These are phyloP conservation scores for Alternaria consortialis DNA, from an alignment of 2,329 filamentous ascomycete species.

Conservation along the genomic window DNA sequence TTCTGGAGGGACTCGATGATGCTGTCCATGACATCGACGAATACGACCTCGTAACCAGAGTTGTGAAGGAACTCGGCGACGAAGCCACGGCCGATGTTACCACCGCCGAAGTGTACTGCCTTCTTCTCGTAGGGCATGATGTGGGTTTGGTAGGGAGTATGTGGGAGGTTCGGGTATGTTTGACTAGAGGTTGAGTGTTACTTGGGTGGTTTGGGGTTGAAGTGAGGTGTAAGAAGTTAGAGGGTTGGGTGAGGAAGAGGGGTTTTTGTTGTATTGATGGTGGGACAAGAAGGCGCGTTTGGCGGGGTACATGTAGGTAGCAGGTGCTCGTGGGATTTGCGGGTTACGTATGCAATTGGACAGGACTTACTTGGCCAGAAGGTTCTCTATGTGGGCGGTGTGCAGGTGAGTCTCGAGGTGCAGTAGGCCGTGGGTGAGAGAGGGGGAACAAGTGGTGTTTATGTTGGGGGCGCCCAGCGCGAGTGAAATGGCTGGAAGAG, in stretches of 20 bases:
- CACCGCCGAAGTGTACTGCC: slow-evolving; percentile 63
- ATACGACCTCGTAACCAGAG: slow-evolving; percentile 94
- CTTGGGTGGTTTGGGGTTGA: slow-evolving; percentile 20
- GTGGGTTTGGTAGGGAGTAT: slow-evolving; percentile 21
- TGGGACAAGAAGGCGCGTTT: slow-evolving; percentile 20
- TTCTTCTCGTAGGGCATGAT: slow-evolving; percentile 56
- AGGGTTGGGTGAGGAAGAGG: slow-evolving; percentile 9
- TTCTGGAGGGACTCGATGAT: slow-evolving; percentile 83
- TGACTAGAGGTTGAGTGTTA: slow-evolving; percentile 22
- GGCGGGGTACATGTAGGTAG: slow-evolving; percentile 38
- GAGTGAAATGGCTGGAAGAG: slow-evolving; percentile 32
- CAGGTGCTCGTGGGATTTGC: slow-evolving; percentile 27
- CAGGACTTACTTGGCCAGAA: slow-evolving; percentile 32
- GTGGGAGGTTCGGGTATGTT: slow-evolving; percentile 11
- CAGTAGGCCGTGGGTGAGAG: slow-evolving; percentile 25
- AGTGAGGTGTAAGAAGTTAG: slow-evolving; percentile 2
- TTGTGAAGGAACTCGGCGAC: slow-evolving; percentile 79
- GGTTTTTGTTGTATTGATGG: slow-evolving; percentile 14
- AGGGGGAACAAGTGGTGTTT: slow-evolving; percentile 26
- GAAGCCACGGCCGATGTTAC: slow-evolving; percentile 62
- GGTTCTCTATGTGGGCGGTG: slow-evolving; percentile 34
- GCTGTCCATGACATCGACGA: slow-evolving; percentile 89
- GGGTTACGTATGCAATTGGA: slow-evolving; percentile 18
- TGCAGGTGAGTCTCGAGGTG: slow-evolving; percentile 26
- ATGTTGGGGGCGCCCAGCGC: slow-evolving; percentile 33